phyloP scores from a whole-genome alignment of 352 stramenopile species.

The Globisporangium heterothallicum region DNA sequence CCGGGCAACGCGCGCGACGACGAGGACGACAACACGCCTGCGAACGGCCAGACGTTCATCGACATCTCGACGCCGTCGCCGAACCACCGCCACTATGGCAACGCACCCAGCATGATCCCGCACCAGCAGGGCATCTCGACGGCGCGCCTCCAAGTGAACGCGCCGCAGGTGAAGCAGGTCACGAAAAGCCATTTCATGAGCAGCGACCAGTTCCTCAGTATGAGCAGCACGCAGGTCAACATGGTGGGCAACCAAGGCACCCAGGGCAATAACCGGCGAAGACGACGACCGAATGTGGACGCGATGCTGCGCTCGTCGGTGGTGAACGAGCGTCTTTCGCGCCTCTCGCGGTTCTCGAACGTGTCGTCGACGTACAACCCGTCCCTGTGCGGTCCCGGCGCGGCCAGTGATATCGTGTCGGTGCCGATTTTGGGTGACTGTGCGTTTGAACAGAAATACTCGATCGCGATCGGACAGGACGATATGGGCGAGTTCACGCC shows the following conservation, averaged over 20 bases:
- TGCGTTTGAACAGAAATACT: slow-evolving; percentile 62
- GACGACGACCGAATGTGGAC: slow-evolving; percentile 52
- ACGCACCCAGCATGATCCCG: slow-evolving; percentile 12
- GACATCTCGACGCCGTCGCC: slow-evolving; percentile 66
- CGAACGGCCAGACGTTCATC: slow-evolving; percentile 47
- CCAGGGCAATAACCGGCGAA: slow-evolving; percentile 30
- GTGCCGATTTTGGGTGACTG: slow-evolving; percentile 69
- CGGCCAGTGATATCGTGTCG: slow-evolving; percentile 41
- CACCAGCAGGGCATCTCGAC: neutral
- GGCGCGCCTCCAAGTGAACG: slow-evolving; percentile 13
- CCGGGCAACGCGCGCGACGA: slow-evolving; percentile 15
- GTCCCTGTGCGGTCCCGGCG: slow-evolving; percentile 24
- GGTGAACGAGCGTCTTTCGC: slow-evolving; percentile 44
- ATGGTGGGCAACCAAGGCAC: slow-evolving; percentile 20
- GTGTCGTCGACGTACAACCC: slow-evolving; percentile 42
- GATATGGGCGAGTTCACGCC: slow-evolving; percentile 27
- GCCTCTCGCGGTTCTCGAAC: slow-evolving; percentile 38
- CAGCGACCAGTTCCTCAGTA: slow-evolving; percentile 48
- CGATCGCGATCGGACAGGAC: slow-evolving; percentile 57
- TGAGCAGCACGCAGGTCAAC: slow-evolving; percentile 24
- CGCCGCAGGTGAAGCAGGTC: slow-evolving; percentile 23
- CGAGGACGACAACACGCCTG: slow-evolving; percentile 43
- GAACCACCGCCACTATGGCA: slow-evolving; percentile 17
- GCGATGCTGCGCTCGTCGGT: slow-evolving; percentile 64
- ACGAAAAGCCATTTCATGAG: slow-evolving; percentile 55